A percentile compares a stretch with the other conserved stretches of the same genome.
Conservation (phyloP, 192 early-diverging fungal genomes). For the Geranomyces michiganensis region DNA sequence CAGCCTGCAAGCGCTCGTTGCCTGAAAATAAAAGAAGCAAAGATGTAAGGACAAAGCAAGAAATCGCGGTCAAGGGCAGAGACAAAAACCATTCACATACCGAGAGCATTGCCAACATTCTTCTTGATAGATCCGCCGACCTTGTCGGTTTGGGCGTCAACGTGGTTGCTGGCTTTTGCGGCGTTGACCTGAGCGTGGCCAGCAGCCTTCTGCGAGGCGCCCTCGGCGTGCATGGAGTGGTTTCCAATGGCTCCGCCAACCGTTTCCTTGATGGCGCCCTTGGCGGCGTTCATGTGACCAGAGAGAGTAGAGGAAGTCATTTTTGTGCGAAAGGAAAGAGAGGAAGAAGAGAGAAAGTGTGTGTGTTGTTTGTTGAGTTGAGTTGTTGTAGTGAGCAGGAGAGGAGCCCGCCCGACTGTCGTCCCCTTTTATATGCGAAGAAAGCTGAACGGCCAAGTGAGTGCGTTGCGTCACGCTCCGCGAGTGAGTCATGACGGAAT, state of each 20-base stretch:
- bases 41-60: no score
- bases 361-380: neutral
- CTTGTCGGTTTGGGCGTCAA: constrained; percentile 16
- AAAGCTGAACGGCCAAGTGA: no score
- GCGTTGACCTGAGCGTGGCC: constrained; percentile 27
- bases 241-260: constrained; percentile 23
- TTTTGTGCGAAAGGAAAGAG: neutral
- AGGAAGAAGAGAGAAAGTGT: neutral
- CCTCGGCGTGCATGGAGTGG: constrained; percentile 16
- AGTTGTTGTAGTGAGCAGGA: neutral
- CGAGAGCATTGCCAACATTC: constrained; percentile 36
- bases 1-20: constrained; percentile 42
- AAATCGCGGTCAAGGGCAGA: no score
- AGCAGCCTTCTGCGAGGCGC: constrained; percentile 22
- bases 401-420: no score
- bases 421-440: no score
- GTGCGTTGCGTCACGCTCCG: no score
- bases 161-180: constrained; percentile 13
- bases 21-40: no score
- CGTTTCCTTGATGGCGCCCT: constrained; percentile 32
- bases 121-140: constrained; percentile 38
- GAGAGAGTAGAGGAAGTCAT: constrained; percentile 7
- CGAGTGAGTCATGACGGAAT: no score
- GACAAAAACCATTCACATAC: no score
- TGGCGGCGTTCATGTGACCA: constrained; percentile 26